Conservation (phyloP, 106 monocot species). For the Phalaenopsis aphrodite region DNA sequence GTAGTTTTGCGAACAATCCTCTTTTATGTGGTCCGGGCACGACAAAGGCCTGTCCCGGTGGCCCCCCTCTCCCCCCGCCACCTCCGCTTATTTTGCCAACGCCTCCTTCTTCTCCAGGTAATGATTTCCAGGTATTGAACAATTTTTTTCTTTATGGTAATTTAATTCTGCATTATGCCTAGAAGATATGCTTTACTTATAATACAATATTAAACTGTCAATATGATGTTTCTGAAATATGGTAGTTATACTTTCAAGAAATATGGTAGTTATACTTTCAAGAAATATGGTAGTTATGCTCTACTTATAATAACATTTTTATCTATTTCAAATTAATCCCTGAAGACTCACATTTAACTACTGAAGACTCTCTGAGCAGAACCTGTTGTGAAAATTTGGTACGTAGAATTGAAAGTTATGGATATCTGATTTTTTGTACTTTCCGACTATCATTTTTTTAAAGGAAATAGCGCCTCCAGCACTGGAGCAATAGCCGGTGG, state of each 20-base stretch:
- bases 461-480: constrained; percentile 36
- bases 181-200: not conserved
- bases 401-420: not conserved
- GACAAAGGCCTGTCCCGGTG: constrained; percentile 32
- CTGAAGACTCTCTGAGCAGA: not conserved
- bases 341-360: not conserved
- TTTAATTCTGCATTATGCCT: not conserved
- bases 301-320: not conserved
- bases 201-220: too few species aligned
- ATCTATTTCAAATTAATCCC: not conserved
- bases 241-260: not conserved
- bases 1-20: constrained; percentile 41
- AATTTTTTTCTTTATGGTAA: not conserved
- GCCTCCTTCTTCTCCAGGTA: constrained; percentile 33
- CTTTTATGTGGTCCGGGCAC: constrained; percentile 30
- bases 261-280: not conserved
- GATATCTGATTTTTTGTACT: constrained; percentile 7
- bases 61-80: constrained; percentile 46
- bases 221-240: not conserved
- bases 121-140: not conserved
- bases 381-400: not conserved
- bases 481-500: constrained; percentile 60
- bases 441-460: constrained; percentile 6
- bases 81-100: constrained; percentile 29
- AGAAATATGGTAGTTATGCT: not conserved